phyloP scores from a whole-genome alignment of 495 filamentous ascomycete genomes.

The Niebla homalea region DNA sequence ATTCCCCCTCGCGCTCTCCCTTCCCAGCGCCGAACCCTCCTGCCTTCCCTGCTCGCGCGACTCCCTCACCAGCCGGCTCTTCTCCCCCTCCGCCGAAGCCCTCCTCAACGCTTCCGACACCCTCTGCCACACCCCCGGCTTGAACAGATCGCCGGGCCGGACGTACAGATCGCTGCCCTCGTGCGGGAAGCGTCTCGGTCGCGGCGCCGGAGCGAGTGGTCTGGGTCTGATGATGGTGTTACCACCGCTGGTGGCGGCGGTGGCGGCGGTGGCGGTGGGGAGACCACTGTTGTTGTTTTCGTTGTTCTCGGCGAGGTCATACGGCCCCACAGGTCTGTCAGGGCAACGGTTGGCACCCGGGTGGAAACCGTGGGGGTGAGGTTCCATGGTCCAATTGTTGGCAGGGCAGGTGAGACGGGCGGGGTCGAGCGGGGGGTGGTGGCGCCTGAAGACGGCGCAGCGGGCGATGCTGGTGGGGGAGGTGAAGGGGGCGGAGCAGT shows the following conservation, averaged over 20 bases:
- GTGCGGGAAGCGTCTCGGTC: neutral
- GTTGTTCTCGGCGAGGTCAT: no score
- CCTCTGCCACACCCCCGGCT: neutral
- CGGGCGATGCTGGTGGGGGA: neutral
- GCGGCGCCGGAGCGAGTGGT: neutral
- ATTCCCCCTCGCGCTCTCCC: neutral
- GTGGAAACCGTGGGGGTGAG: no score
- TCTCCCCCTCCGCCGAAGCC: neutral
- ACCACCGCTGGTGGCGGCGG: neutral
- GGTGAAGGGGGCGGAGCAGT: neutral
- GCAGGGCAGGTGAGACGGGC: neutral
- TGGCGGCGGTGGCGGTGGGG: neutral
- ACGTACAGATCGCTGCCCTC: neutral
- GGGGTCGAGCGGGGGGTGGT: neutral
- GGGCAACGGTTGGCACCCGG: no score
- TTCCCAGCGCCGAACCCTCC: neutral
- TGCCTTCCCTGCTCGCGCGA: no score
- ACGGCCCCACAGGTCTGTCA: no score
- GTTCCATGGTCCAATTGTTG: neutral
- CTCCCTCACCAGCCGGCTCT: neutral
- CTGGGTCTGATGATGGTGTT: neutral
- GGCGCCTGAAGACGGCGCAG: neutral
- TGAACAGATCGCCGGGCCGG: neutral
- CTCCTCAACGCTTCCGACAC: no score
- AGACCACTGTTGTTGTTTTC: neutral